Base-by-base conservation (phyloP, 1,284 basidiomycete genomes). In the Kalmanozyma brasiliensis region DNA sequence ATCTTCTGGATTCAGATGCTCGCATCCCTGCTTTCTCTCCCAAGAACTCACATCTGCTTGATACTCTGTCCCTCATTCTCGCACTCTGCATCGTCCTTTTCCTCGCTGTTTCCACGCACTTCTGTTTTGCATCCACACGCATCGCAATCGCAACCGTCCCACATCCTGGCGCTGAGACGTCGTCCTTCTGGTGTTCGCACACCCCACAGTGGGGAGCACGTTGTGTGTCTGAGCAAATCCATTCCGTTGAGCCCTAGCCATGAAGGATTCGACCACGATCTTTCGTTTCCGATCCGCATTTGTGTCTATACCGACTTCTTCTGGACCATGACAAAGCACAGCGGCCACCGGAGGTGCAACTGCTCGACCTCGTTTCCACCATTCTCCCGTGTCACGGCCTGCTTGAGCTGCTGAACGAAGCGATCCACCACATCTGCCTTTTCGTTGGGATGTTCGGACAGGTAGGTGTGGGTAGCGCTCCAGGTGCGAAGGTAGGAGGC, bases 401-500 rank as follows among this genome's bases (percentile, higher is more conserved):
- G 38, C 14, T 13, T 22, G 14, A 73, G 33, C 9, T 49, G 48
- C 0, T 41, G 23, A 20, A 73, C 14, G 29, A 73, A 73, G 4
- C 70, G 40, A 24, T 68, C 57, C 16, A 73, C 70, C 8, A 73
- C 56, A 23, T 73, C 70, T 56, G 1, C 65, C 70, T 83, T 76
- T 73, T 92, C 90, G 10, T 86, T 85, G 0, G 90, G 90, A 72
- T 89, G 85, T 8, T 80, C 76, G 65, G 89, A 88, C 41, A 88
- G 86, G 82, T 87, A 93, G 2, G 87, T 88, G 65, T 91, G 88
- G 30, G 91, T 82, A 1, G 91, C 85, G 58, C 89, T 91, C 83
- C 86, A 88, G 0, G 91, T 92, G 37, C 87, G 84, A 10, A 93
- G 83, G 79, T 93, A 94, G 0, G 82, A 86, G 8, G 89, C 84